Evolutionary conservation across 164 flowering plant species (phyloP), one percentile per base, ranked within the genome.

Genomic region (Tinospora cordifolia): DNA sequence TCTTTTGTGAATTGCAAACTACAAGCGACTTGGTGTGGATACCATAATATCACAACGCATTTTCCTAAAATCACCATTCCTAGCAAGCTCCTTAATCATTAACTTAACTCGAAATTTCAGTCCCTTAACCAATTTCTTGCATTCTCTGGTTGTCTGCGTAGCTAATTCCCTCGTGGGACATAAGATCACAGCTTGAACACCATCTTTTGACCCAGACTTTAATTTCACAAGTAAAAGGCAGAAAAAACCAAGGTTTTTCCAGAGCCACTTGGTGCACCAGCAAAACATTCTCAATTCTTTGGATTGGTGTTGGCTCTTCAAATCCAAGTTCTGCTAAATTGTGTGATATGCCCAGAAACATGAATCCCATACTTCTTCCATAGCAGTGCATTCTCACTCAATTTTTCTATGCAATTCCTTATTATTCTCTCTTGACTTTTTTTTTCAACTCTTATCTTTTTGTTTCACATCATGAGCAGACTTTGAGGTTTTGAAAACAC

Each of bases 281-380:
- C 95, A 86, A 94, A 94, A 79, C 99, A 94, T 72, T 92, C 97
- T 69, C 93, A 88, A 12, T 90, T 97, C 99, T 87, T 86, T 93
- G 98, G 66, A 93, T 93, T 69, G 98, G 94, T 63, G 98, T 93
- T 76, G 98, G 98, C 73, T 93, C 98, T 75, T 80, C 84, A 70
- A 83, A 90, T 78, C 97, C 96, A 79, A 87, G 90, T 75, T 84
- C 85, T 54, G 81, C 83, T 65, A 90, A 75, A 77, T 91, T 91
- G 70, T 65, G 84, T 8, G 90, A 69, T 69, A 93, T 74, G 82
- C 68, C 96, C 96, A 71, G 88, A 80, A 19, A 87, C 77, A 80
- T 91, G 95, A 76, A 91, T 86, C 47, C 84, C 84, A 74, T 89
- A 79, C 80, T 82, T 81, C 84, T 90, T 94, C 65, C 97, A 82